Percentiles rank a stretch among this genome's conserved stretches.
These are phyloP conservation scores for Collybiopsis confluens DNA, from an alignment of 768 basidiomycete genomes.

Conservation along the genomic window DNA sequence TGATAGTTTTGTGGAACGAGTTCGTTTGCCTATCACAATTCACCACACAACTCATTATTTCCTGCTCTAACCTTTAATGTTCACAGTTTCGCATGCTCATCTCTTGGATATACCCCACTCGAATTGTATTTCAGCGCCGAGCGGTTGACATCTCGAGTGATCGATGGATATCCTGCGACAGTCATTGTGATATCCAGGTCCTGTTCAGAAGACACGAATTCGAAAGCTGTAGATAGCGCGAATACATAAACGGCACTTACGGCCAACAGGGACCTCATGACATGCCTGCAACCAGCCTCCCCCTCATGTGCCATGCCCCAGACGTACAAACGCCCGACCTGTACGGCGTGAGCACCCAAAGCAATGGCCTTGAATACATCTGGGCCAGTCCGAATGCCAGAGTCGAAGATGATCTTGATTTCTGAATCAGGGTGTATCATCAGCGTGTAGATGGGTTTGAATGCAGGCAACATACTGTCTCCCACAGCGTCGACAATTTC, in stretches of 20 bases:
- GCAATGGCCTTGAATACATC: slow-evolving; percentile 58
- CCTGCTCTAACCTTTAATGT: too few species aligned
- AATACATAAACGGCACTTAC: slow-evolving; percentile 19
- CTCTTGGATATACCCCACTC: slow-evolving; percentile 4
- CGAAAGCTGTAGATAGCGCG: not conserved
- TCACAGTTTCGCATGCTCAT: slow-evolving; percentile 5
- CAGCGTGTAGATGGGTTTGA: not conserved
- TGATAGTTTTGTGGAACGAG: too few species aligned
- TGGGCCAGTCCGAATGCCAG: slow-evolving; percentile 46
- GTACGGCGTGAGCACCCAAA: slow-evolving; percentile 49
- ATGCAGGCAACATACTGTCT: slow-evolving; percentile 29
- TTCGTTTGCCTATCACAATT: too few species aligned
- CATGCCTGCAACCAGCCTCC: slow-evolving; percentile 48
- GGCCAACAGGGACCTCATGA: slow-evolving; percentile 47
- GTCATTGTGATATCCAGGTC: slow-evolving; percentile 43
- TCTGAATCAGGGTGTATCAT: slow-evolving; percentile 20
- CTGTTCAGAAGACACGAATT: slow-evolving; percentile 8
- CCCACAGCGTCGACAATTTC: slow-evolving; percentile 49
- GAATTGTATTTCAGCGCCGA: slow-evolving; percentile 1
- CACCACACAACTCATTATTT: too few species aligned
- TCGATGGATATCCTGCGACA: slow-evolving; percentile 33
- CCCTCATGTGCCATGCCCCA: slow-evolving; percentile 53
- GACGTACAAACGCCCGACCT: slow-evolving; percentile 44
- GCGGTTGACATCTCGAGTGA: slow-evolving; percentile 20
- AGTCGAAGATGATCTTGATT: slow-evolving; percentile 50